Evolutionary conservation across 257 asterid genomes (phyloP).

Genomic region (Jasminum sambac): DNA sequence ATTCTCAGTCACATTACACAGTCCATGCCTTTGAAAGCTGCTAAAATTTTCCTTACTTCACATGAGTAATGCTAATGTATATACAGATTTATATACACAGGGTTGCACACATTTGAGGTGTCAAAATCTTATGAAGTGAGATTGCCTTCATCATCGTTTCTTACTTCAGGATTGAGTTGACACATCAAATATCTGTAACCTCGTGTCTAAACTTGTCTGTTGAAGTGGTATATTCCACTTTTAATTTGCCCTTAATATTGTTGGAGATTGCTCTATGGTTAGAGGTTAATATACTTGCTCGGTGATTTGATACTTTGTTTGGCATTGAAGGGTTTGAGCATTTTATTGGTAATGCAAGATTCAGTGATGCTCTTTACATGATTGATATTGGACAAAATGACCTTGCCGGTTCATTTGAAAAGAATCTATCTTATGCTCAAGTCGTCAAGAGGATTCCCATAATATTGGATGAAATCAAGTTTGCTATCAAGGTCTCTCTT

Average conservation of each 20-base stretch:
- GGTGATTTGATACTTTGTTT: slow-evolving; percentile 15
- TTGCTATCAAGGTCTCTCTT: slow-evolving; percentile 51
- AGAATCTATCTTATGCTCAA: slow-evolving; percentile 58
- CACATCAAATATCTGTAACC: too few relatives aligned
- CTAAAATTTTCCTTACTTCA: not conserved
- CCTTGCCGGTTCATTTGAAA: slow-evolving; percentile 64
- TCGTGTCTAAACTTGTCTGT: too few relatives aligned
- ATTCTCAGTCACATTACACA: not conserved
- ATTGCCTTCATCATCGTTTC: too few relatives aligned
- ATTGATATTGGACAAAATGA: slow-evolving; percentile 94
- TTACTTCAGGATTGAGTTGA: too few relatives aligned
- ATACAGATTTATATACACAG: too few relatives aligned
- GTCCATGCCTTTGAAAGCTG: not conserved
- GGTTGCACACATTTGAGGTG: too few relatives aligned
- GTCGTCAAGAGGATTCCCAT: slow-evolving; percentile 66
- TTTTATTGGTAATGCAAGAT: slow-evolving; percentile 48
- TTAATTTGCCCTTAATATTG: not conserved
- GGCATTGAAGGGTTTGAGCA: slow-evolving; percentile 43
- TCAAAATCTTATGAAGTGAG: too few relatives aligned
- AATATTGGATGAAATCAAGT: slow-evolving; percentile 56
- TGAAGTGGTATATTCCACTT: too few relatives aligned
- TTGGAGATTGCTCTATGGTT: not conserved
- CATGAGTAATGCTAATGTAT: too few relatives aligned
- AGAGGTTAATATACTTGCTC: not conserved
- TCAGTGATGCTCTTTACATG: slow-evolving; percentile 65